These are phyloP conservation scores for Cicer chorassanicum DNA, from an alignment of 306 rosid species.

Conservation along the genomic window DNA sequence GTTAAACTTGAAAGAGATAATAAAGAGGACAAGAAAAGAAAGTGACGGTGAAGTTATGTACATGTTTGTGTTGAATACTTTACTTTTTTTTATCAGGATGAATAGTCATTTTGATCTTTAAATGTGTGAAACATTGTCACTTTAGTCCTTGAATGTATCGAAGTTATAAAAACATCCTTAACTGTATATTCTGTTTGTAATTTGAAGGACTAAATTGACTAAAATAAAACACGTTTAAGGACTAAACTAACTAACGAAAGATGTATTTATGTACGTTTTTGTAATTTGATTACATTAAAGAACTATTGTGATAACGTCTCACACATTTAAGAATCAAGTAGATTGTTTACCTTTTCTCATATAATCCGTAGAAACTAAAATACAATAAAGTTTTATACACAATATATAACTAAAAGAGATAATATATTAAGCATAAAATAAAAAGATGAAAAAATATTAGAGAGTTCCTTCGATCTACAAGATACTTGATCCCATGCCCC, in stretches of 20 bases:
- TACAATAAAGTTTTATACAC: not conserved
- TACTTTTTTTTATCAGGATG: not conserved
- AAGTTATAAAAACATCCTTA: too few relatives aligned
- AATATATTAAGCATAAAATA: not conserved
- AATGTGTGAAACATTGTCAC: too few relatives aligned
- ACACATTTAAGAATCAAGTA: too few relatives aligned
- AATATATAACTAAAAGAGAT: conserved; percentile 17
- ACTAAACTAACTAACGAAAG: too few relatives aligned
- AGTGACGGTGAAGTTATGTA: conserved; percentile 52
- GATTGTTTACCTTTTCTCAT: not conserved
- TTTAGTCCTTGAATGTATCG: too few relatives aligned
- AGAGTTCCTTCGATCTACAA: conserved; percentile 56
- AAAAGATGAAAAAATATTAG: not conserved
- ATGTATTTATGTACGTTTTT: too few relatives aligned
- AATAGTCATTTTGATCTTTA: too few relatives aligned
- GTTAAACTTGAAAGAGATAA: conserved; percentile 82
- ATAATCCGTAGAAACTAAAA: not conserved
- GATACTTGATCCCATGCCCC: conserved; percentile 58
- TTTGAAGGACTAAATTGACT: too few relatives aligned
- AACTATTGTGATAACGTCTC: too few relatives aligned
- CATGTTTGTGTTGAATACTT: conserved; percentile 35
- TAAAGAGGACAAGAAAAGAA: conserved; percentile 83
- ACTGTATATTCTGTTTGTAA: too few relatives aligned
- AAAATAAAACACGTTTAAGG: too few relatives aligned
- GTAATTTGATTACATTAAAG: too few relatives aligned